Base-by-base conservation (phyloP, 2,329 filamentous ascomycete genomes). In the Thielaviopsis musarum region DNA sequence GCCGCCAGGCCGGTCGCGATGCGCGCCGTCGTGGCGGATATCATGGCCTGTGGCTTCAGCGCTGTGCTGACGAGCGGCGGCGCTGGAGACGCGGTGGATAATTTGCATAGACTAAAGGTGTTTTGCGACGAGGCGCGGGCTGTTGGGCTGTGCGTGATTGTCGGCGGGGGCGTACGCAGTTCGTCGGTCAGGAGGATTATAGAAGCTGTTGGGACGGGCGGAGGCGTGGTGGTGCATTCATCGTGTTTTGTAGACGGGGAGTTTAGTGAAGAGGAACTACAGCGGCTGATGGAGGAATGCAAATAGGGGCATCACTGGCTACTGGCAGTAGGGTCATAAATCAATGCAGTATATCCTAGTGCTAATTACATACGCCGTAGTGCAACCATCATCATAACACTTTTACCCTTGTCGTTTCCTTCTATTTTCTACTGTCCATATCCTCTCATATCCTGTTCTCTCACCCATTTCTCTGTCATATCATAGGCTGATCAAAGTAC, bases 51-150 rank as follows among this genome's bases (percentile, higher is more conserved):
- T 56, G 77, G 78, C 10, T 80, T 82, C 63, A 67, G 70, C 1
- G 77, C 71, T 12, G 65, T 82, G 15, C 68, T 82, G 61, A 82
- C 79, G 0, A 75, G 78, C 0, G 79, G 79, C 7, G 79, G 79
- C 0, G 61, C 65, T 1, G 74, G 75, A 1, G 64, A 66, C 49
- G 74, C 73, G 2, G 61, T 66, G 13, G 69, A 69, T 3, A 76
- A 81, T 60, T 28, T 71, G 15, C 64, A 64, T 1, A 65, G 62
- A 17, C 65, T 82, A 51, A 64, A 63, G 17, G 61, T 54, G 4
- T 69, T 81, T 26, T 69, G 73, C 3, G 57, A 60, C 1, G 64
- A 61, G 21, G 57, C 59, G 22, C 67, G 67, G 0, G 63, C 57
- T 1, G 64, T 63, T 0, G 61, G 64, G 19, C 64, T 80, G 1